A percentile compares a stretch with the other conserved stretches of the same genome.
phyloP scores from a whole-genome alignment of 176 grass and related monocot genomes.

The Bothriochloa decipiens region DNA sequence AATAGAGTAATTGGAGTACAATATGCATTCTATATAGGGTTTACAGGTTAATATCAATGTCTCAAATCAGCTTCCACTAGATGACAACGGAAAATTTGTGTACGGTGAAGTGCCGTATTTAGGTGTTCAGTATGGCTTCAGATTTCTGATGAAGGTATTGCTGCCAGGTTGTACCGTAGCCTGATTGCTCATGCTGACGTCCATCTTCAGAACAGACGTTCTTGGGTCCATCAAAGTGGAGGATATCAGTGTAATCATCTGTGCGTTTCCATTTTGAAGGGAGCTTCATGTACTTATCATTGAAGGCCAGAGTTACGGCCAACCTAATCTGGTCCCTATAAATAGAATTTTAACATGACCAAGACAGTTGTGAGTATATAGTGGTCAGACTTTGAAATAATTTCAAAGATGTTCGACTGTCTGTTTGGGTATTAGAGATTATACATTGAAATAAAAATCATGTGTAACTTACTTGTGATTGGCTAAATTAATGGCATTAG shows the following conservation, averaged over 20 bases:
- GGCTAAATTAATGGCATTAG: constrained; percentile 49
- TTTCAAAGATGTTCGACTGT: not conserved
- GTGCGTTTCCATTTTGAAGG: constrained; percentile 64
- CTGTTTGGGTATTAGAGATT: not conserved
- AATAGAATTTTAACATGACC: constrained; percentile 12
- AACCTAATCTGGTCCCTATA: constrained; percentile 57
- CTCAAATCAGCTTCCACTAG: not conserved
- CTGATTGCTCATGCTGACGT: constrained; percentile 40
- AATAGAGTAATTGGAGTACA: constrained; percentile 26
- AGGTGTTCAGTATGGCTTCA: constrained; percentile 42
- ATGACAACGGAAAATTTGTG: not conserved
- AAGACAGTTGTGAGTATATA: not conserved
- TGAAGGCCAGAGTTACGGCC: constrained; percentile 59
- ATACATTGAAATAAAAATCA: not conserved
- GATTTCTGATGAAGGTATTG: constrained; percentile 63
- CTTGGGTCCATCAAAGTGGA: constrained; percentile 70
- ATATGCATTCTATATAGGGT: not conserved
- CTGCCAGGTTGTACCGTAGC: constrained; percentile 53
- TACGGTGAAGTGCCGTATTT: constrained; percentile 14
- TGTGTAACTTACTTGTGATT: constrained; percentile 51
- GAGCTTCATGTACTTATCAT: constrained; percentile 68
- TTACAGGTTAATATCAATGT: constrained; percentile 20
- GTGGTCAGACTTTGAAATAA: not conserved
- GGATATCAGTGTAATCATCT: constrained; percentile 44
- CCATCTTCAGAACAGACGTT: constrained; percentile 56